A percentile compares a stretch with the other conserved stretches of the same genome.
These are phyloP conservation scores for Candida morakotiae DNA, from an alignment of 805 yeast species.

Conservation along the genomic window DNA sequence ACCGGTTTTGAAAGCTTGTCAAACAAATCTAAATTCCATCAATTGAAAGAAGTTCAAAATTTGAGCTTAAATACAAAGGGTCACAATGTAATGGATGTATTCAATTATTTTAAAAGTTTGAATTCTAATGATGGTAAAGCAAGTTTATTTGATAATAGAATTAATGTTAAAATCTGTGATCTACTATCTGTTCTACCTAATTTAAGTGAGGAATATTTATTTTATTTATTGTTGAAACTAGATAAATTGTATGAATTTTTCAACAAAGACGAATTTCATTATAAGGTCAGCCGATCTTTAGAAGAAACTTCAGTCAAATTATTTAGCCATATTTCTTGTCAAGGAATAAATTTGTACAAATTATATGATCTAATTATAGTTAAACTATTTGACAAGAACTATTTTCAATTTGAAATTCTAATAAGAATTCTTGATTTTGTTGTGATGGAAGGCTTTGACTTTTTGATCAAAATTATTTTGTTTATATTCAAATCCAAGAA, in stretches of 20 bases:
- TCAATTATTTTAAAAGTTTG: constrained; percentile 25
- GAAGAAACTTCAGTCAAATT: constrained; percentile 27
- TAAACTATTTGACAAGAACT: constrained; percentile 15
- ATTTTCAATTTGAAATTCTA: constrained; percentile 7
- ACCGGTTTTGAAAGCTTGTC: constrained; percentile 27
- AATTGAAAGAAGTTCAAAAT: constrained; percentile 13
- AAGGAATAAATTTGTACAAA: constrained; percentile 28
- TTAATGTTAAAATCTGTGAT: neutral
- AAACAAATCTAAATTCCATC: constrained; percentile 18
- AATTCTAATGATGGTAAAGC: neutral
- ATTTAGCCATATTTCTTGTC: constrained; percentile 30
- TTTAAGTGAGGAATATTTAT: constrained; percentile 21
- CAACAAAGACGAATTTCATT: constrained; percentile 31
- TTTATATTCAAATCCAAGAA: constrained; percentile 17
- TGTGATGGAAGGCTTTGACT: constrained; percentile 38
- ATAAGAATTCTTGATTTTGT: constrained; percentile 28
- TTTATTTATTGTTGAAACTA: constrained; percentile 32
- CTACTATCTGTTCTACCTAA: constrained; percentile 12
- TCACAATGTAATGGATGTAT: constrained; percentile 26
- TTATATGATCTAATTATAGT: constrained; percentile 17
- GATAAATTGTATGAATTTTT: constrained; percentile 21
- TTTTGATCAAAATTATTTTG: constrained; percentile 24
- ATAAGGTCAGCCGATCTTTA: constrained; percentile 31
- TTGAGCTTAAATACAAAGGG: constrained; percentile 14
- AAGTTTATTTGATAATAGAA: neutral